Conservation (phyloP, 805 yeast genomes). For the Wickerhamiella spandovensis region DNA sequence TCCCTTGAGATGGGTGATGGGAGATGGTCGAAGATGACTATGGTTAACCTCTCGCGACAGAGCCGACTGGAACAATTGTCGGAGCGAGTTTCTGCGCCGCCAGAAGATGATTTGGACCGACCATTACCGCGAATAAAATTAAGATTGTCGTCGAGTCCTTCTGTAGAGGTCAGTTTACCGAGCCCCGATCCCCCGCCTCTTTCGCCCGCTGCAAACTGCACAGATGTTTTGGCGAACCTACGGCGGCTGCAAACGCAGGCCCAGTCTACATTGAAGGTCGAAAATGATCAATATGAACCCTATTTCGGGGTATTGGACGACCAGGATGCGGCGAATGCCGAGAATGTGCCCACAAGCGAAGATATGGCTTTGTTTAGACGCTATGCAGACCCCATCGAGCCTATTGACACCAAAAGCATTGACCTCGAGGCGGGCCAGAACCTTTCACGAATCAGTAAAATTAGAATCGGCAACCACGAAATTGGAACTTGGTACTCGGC, state of each 20-base stretch:
- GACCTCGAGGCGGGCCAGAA: slow-evolving; percentile 1
- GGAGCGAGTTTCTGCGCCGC: background rate
- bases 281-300: slow-evolving; percentile 1
- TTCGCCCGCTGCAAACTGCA: too few species aligned
- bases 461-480: slow-evolving; percentile 59
- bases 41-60: background rate
- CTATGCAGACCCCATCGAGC: slow-evolving; percentile 1
- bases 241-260: background rate
- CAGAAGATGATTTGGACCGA: background rate
- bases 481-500: slow-evolving; percentile 87
- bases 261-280: background rate
- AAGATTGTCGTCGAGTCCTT: background rate
- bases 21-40: background rate
- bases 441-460: slow-evolving; percentile 37
- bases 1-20: background rate
- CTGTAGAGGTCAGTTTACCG: background rate
- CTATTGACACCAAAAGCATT: slow-evolving; percentile 10
- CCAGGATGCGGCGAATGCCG: background rate
- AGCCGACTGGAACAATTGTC: background rate
- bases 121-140: background rate
- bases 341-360: background rate
- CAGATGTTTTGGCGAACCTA: background rate
- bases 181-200: background rate
- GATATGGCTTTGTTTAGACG: background rate
- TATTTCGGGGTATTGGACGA: slow-evolving; percentile 9